These are phyloP conservation scores for Xylaria sp. DNA, from an alignment of 2,329 filamentous ascomycete genomes.

Conservation along the genomic window DNA sequence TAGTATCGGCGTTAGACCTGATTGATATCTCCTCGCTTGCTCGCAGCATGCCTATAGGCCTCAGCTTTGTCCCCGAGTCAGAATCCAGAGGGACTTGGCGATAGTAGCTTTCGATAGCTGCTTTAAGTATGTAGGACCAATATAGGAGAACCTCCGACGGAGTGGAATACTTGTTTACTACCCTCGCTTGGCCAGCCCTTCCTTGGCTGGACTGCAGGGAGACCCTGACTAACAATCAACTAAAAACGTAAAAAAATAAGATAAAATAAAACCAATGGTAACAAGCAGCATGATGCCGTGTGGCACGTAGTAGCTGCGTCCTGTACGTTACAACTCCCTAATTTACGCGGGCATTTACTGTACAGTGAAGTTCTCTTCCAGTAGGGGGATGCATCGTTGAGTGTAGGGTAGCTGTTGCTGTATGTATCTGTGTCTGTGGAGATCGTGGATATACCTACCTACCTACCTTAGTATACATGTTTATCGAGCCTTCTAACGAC, in stretches of 20 bases:
- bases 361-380: not conserved
- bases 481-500: no score
- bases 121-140: not conserved
- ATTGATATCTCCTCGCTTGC: not conserved
- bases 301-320: not conserved
- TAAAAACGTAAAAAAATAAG: not conserved
- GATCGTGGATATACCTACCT: not conserved
- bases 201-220: slow-evolving; percentile 1
- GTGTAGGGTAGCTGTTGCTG: no score
- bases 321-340: no score
- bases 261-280: no score
- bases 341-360: not conserved
- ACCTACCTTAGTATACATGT: no score
- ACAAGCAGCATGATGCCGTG: not conserved
- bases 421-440: not conserved
- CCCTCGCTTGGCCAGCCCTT: not conserved
- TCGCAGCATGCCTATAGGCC: not conserved
- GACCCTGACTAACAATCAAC: slow-evolving; percentile 13
- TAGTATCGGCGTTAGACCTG: not conserved
- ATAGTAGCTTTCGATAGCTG: not conserved
- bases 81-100: not conserved
- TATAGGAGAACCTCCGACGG: not conserved
- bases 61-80: not conserved
- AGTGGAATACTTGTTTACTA: not conserved
- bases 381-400: no score